A percentile compares a stretch with the other conserved stretches of the same genome.
phyloP scores from a whole-genome alignment of 805 yeast genomes.

The Limtongozyma cylindracea region DNA sequence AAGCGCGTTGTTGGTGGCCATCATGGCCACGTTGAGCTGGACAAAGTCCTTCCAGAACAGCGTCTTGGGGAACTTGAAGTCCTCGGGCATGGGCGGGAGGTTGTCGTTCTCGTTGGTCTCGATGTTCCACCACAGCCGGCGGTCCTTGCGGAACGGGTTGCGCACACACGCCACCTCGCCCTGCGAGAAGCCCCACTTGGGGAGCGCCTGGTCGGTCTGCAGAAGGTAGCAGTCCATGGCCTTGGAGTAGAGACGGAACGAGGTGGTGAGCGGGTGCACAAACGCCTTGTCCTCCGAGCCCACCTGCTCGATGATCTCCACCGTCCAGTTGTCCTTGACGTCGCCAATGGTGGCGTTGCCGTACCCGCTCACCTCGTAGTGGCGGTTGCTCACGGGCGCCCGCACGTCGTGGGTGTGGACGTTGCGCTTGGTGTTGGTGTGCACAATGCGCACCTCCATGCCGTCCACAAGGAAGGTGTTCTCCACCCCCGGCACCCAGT shows the following conservation, averaged over 20 bases:
- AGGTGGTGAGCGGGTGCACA: constrained; percentile 55
- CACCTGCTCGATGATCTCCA: constrained; percentile 54
- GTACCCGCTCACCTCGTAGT: constrained; percentile 74
- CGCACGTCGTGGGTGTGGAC: constrained; percentile 63
- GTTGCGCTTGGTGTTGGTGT: constrained; percentile 43
- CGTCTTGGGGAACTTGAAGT: constrained; percentile 14
- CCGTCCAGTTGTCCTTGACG: constrained; percentile 68
- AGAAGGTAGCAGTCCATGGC: constrained; percentile 51
- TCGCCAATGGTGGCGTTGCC: constrained; percentile 57
- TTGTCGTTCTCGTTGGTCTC: constrained; percentile 38
- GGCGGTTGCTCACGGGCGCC: constrained; percentile 43
- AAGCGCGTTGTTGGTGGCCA: constrained; percentile 64
- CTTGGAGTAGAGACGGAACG: constrained; percentile 40
- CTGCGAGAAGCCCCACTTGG: constrained; percentile 72
- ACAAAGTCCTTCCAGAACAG: constrained; percentile 42
- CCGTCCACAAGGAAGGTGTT: constrained; percentile 22
- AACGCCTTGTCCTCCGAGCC: constrained; percentile 13
- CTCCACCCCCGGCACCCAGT: constrained; percentile 3
- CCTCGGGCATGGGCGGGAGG: constrained; percentile 8
- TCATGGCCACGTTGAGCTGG: constrained; percentile 54
- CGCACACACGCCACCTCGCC: constrained; percentile 53
- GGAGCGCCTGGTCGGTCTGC: constrained; percentile 42
- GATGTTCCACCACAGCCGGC: constrained; percentile 60
- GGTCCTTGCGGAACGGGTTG: constrained; percentile 23
- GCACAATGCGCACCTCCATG: constrained; percentile 45